phyloP scores from a whole-genome alignment of 495 filamentous ascomycete species.

The Talaromyces ruber region DNA sequence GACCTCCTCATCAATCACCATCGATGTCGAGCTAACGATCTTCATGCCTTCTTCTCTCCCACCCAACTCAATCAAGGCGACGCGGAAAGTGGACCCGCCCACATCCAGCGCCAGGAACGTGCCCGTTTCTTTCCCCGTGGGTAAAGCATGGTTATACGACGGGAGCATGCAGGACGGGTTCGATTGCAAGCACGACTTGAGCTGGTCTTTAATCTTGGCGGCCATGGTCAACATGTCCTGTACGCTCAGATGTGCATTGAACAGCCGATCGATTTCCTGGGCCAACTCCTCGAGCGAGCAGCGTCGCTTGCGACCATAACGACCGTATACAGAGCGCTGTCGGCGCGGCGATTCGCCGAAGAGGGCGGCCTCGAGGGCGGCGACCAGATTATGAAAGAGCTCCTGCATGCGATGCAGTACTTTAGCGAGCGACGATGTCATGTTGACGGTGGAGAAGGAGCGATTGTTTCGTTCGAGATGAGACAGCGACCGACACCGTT shows the following conservation, averaged over 20 bases:
- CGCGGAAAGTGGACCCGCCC: conserved; percentile 58
- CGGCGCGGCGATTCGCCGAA: conserved; percentile 27
- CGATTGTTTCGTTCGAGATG: background rate
- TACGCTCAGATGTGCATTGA: conserved; percentile 33
- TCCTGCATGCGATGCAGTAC: conserved; percentile 42
- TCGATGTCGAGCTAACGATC: conserved; percentile 40
- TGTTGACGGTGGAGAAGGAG: conserved; percentile 12
- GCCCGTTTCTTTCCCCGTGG: conserved; percentile 50
- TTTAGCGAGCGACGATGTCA: conserved; percentile 34
- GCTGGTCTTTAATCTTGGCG: conserved; percentile 49
- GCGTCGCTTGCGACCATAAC: conserved; percentile 31
- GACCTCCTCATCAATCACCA: conserved; percentile 45
- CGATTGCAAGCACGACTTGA: conserved; percentile 40
- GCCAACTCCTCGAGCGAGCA: conserved; percentile 42
- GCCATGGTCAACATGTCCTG: conserved; percentile 46
- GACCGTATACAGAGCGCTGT: conserved; percentile 23
- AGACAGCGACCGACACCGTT: background rate
- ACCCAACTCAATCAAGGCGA: conserved; percentile 50
- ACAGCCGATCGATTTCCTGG: conserved; percentile 39
- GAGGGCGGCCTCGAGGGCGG: conserved; percentile 40
- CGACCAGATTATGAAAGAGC: conserved; percentile 44
- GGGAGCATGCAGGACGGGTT: conserved; percentile 58
- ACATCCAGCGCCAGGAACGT: conserved; percentile 58
- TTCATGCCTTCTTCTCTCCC: conserved; percentile 42
- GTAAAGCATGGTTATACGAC: conserved; percentile 55